Evolutionary conservation across 2,329 filamentous ascomycete species (phyloP), one percentile per base, ranked within the genome.

Genomic region (Diaporthe velutina): DNA sequence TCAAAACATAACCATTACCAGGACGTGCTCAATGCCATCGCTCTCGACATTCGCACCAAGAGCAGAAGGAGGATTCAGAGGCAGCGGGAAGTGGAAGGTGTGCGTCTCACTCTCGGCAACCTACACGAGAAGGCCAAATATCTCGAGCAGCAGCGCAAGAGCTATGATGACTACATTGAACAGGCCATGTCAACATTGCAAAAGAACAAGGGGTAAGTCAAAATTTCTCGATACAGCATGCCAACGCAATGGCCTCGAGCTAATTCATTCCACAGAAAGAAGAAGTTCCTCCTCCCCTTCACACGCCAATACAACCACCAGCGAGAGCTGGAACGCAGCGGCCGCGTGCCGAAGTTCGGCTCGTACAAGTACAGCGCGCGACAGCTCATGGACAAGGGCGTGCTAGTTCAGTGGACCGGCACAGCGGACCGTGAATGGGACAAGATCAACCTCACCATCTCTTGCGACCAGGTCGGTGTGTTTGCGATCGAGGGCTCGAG

Each of bases 291-390:
- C 73, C 90, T 99, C 83, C 97, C 97, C 19, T 99, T 99, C 83
- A 98, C 96, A 33, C 98, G 98, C 81, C 97, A 99, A 84, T 99
- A 98, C 91, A 98, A 98, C 84, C 97, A 99, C 85, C 95, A 98
- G 86, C 93, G 95, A 78, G 97, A 99, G 85, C 92, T 99, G 42
- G 95, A 98, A 82, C 93, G 95, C 74, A 93, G 94, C 10, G 97
- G 97, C 38, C 95, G 96, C 67, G 95, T 98, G 71, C 97, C 98
- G 83, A 98, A 98, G 83, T 99, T 99, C 82, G 97, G 97, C 77
- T 97, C 94, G 50, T 99, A 94, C 91, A 98, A 98, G 86, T 99
- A 99, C 87, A 96, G 94, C 72, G 96, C 95, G 5, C 93, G 95
- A 70, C 93, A 94, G 67, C 91, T 99, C 10, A 93, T 93, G 2